phyloP scores from a whole-genome alignment of 2,329 filamentous ascomycete species.

The Scleromitrula shiraiana region DNA sequence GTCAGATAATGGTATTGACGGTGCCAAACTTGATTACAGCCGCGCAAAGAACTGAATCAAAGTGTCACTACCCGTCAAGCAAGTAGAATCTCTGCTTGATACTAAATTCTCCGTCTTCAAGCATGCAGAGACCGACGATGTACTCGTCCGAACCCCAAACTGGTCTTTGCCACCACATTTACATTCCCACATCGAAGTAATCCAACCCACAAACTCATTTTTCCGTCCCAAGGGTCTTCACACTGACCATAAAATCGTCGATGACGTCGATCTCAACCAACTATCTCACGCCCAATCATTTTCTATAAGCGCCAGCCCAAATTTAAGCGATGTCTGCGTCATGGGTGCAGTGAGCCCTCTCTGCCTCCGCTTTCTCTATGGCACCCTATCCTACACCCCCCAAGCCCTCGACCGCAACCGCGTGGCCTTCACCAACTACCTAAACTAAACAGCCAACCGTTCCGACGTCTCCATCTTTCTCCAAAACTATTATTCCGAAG shows the following conservation, averaged over 20 bases:
- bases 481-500: conserved; percentile 14
- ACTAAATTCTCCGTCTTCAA: conserved; percentile 45
- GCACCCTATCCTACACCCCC: conserved; percentile 16
- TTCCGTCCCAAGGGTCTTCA: conserved; percentile 32
- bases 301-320: neutral
- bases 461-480: conserved; percentile 19
- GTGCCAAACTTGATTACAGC: conserved; percentile 36
- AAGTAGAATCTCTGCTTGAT: conserved; percentile 44
- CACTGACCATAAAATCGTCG: neutral
- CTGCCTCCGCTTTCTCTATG: conserved; percentile 22
- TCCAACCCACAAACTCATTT: conserved; percentile 55
- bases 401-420: conserved; percentile 15
- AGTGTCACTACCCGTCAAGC: conserved; percentile 41
- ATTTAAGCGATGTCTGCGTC: conserved; percentile 56
- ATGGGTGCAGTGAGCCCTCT: conserved; percentile 14
- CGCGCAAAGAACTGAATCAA: conserved; percentile 50
- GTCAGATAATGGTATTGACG: conserved; percentile 40
- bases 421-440: conserved; percentile 22
- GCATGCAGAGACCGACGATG: conserved; percentile 41
- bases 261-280: neutral
- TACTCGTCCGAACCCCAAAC: conserved; percentile 42
- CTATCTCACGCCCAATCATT: neutral
- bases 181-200: conserved; percentile 48
- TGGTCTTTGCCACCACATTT: conserved; percentile 52
- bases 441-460: conserved; percentile 18